Evolutionary conservation across 129 eudicot species (phyloP).

Genomic region (Tanacetum coccineum): DNA sequence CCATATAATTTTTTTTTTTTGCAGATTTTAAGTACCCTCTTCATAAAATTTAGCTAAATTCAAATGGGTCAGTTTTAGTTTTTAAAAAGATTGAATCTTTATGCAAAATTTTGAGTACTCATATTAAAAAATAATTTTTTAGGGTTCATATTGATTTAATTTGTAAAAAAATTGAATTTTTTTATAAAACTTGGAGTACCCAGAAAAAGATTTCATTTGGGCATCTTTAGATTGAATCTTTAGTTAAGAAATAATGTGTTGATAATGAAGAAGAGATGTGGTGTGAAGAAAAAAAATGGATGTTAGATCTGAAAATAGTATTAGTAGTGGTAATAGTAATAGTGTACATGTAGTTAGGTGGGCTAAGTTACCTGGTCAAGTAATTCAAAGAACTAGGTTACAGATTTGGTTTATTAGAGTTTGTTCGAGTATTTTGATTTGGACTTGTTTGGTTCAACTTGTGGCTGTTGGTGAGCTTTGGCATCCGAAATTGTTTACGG

Average conservation of each 20-base stretch:
- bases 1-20: slow-evolving; percentile 10
- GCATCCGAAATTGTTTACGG: slow-evolving; percentile 56
- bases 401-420: slow-evolving; percentile 81
- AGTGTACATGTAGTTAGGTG: slow-evolving; percentile 37
- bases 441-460: slow-evolving; percentile 91
- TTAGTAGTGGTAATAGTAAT: slow-evolving; percentile 29
- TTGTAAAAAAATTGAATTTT: slow-evolving; percentile 18
- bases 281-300: slow-evolving; percentile 54
- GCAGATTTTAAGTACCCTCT: not conserved
- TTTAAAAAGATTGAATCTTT: slow-evolving; percentile 7
- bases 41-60: slow-evolving; percentile 15
- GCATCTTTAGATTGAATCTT: too few relatives aligned
- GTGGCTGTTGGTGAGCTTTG: slow-evolving; percentile 76
- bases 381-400: slow-evolving; percentile 53
- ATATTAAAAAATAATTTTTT: slow-evolving; percentile 10
- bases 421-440: slow-evolving; percentile 84
- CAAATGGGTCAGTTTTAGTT: slow-evolving; percentile 11
- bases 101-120: slow-evolving; percentile 14
- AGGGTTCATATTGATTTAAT: slow-evolving; percentile 24
- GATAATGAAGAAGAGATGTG: slow-evolving; percentile 64
- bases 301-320: slow-evolving; percentile 62
- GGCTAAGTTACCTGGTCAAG: slow-evolving; percentile 54
- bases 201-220: too few relatives aligned
- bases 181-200: slow-evolving; percentile 8
- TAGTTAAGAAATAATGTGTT: slow-evolving; percentile 9